phyloP scores from a whole-genome alignment of 129 eudicot species.

The Sambucus nigra region DNA sequence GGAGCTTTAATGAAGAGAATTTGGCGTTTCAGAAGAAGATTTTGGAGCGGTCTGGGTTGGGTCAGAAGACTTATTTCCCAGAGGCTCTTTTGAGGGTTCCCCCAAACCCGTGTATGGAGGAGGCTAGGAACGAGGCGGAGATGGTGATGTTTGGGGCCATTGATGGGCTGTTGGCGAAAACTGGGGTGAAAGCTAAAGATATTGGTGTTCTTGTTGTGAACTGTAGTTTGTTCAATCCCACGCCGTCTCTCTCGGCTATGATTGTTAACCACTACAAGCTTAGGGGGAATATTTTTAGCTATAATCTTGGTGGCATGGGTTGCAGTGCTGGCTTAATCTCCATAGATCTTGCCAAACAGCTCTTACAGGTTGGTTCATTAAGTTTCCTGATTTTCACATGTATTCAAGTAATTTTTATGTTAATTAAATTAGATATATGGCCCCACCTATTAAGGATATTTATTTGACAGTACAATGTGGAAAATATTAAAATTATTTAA shows the following conservation, averaged over 20 bases:
- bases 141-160: constrained; percentile 89
- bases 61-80: constrained; percentile 72
- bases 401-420: neutral
- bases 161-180: constrained; percentile 63
- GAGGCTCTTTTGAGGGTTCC: constrained; percentile 57
- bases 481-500: no score
- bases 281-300: constrained; percentile 70
- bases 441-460: no score
- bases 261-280: constrained; percentile 73
- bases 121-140: constrained; percentile 86
- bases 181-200: constrained; percentile 57
- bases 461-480: no score
- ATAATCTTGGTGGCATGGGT: constrained; percentile 89
- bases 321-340: constrained; percentile 88
- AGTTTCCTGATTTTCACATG: neutral
- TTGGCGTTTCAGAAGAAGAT: constrained; percentile 67
- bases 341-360: constrained; percentile 66
- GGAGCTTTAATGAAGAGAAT: constrained; percentile 46
- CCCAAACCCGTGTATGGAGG: constrained; percentile 66
- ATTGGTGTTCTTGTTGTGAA: constrained; percentile 69
- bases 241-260: constrained; percentile 72
- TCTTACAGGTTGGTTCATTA: constrained; percentile 46
- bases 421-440: no score
- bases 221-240: constrained; percentile 64
- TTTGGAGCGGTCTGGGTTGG: constrained; percentile 74